Evolutionary conservation across 2,329 filamentous ascomycete genomes (phyloP), one percentile per base, ranked within the genome.

Genomic region (Cladosporium sp.): DNA sequence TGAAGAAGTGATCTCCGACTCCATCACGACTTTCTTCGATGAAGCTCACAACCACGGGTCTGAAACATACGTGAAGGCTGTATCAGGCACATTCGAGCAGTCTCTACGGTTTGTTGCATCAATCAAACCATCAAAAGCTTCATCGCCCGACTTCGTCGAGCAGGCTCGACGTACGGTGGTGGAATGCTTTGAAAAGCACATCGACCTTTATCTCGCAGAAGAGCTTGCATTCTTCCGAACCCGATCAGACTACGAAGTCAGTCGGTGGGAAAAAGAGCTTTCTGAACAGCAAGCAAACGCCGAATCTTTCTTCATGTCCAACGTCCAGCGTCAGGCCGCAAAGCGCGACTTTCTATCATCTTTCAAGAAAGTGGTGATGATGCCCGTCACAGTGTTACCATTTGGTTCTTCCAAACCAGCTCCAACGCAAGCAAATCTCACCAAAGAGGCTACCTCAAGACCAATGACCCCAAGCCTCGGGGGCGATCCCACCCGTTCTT

Each of bases 361-460:
- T 0, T 98, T 98, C 76, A 96, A 90, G 65, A 97, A 97, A 68
- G 93, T 98, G 7, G 88, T 98, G 57, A 96, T 98, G 91, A 94
- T 95, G 84, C 93, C 93, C 2, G 92, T 98, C 42, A 95, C 88
- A 46, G 92, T 90, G 7, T 74, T 97, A 3, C 77, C 77, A 49
- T 88, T 82, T 62, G 77, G 71, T 53, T 69, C 68, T 15, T 65
- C 64, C 38, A 75, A 68, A 54, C 60, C 68, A 18, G 53, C 64
- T 18, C 40, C 55, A 9, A 52, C 57, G 4, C 51, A 56, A 7
- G 49, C 43, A 15, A 51, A 53, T 11, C 46, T 56, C 13, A 33
- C 5, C 11, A 33, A 35, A 25, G 49, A 41, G 13, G 19, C 35
- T 13, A 48, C 52, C 3, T 54, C 60, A 19, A 47, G 61, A 25